Evolutionary conservation across 257 asterid genomes (phyloP), one percentile per base, ranked within the genome.

Genomic region (Forsythia suspensa): DNA sequence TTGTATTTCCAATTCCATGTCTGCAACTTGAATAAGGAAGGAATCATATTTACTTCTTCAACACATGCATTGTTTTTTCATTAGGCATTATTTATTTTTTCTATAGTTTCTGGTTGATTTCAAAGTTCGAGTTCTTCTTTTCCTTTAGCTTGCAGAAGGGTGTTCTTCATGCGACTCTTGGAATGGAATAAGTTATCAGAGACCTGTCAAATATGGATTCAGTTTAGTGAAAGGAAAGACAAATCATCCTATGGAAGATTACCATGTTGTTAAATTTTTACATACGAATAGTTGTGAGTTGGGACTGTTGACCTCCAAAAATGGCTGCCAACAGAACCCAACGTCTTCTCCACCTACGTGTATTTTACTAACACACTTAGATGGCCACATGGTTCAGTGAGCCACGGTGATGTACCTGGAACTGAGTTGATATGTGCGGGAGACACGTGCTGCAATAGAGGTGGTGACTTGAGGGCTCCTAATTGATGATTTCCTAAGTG

Each of bases 211-310:
- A 84, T 95, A 83, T 69, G 99, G 98, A 68, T 93, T 87, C 86
- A 87, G 92, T 75, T 88, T 95, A 57, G 84, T 87, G 37, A 95
- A 95, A 83, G 99, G 97, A 74, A 92, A 88, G 78, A 97, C 97
- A 29, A 92, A 76, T 83, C 97, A 94, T 85, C 98, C 98, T 3
- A 94, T 92, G 98, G 98, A 94, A 86, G 98, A 29, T 29, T 29
- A 29, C 34, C 34, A 29, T 29, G 34, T 29, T 29, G 34, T 29
- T 29, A 29, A 29, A 1, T 29, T 29, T 29, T 29, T 29, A 29
- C 34, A 29, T 29, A 29, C 34, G 34, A 29, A 29, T 29, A 29
- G 34, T 29, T 29, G 34, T 29, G 34, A 29, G 34, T 29, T 29
- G 34, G 34, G 34, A 29, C 34, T 29, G 34, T 29, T 1, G 34